Percentiles rank a stretch among this genome's conserved stretches.
phyloP scores from a whole-genome alignment of 257 asterid genomes.

The Fraxinus anomala region DNA sequence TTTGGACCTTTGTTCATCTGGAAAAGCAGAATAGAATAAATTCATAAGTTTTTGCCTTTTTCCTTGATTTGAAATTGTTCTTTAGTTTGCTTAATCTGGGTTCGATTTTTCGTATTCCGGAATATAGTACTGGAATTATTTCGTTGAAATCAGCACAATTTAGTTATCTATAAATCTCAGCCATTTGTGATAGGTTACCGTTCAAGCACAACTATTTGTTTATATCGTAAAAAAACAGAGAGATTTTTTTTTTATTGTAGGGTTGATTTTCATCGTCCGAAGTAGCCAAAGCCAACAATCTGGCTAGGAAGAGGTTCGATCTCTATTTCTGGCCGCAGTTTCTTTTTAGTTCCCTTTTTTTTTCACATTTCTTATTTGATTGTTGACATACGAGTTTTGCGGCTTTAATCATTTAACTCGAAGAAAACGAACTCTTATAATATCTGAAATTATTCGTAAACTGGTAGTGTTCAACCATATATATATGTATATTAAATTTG shows the following conservation, averaged over 20 bases:
- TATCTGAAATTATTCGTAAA: not conserved
- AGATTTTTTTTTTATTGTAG: not conserved
- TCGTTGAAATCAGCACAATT: constrained; percentile 18
- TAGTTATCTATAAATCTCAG: constrained; percentile 36
- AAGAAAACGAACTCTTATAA: not conserved
- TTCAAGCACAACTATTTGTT: not conserved
- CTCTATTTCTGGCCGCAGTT: not conserved
- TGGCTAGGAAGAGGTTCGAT: constrained; percentile 64
- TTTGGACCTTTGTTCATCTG: not conserved
- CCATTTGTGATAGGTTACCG: not conserved
- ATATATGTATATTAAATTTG: not conserved
- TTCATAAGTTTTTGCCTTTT: not conserved
- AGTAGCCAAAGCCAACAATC: constrained; percentile 41
- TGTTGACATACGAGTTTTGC: not conserved
- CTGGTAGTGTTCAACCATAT: not conserved
- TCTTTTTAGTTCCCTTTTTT: not conserved
- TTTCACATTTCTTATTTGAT: not conserved
- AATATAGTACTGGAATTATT: not conserved
- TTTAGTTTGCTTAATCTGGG: not conserved
- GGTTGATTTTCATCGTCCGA: constrained; percentile 19
- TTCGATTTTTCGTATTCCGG: constrained; percentile 14
- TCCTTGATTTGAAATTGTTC: not conserved
- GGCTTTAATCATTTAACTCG: not conserved
- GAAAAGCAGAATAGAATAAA: not conserved
- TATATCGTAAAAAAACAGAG: not conserved